phyloP scores from a whole-genome alignment of 306 rosid genomes.

The Medicago arabica region DNA sequence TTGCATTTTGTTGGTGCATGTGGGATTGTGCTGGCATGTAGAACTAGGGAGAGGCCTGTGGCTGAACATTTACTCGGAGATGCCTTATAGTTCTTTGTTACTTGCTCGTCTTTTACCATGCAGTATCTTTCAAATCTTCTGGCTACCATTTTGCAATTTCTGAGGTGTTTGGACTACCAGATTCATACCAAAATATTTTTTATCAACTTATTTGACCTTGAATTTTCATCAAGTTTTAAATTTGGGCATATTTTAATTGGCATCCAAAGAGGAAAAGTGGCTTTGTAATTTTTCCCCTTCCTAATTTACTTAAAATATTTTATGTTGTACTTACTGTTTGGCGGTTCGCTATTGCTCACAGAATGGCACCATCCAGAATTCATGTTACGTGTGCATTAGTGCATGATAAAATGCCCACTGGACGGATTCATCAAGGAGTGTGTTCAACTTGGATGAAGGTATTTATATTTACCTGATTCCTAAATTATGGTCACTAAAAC shows the following conservation, averaged over 20 bases:
- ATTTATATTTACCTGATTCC: slow-evolving; percentile 36
- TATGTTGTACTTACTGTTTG: slow-evolving; percentile 35
- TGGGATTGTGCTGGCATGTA: background rate
- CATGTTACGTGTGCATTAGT: slow-evolving; percentile 98
- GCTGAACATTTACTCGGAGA: slow-evolving; percentile 32
- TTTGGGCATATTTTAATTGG: slow-evolving; percentile 5
- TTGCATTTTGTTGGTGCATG: slow-evolving; percentile 28
- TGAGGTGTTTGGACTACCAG: background rate
- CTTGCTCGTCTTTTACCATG: slow-evolving; percentile 18
- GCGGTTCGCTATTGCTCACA: slow-evolving; percentile 48
- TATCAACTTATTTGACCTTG: background rate
- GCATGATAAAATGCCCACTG: slow-evolving; percentile 74
- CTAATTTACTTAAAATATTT: background rate
- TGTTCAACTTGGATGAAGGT: slow-evolving; percentile 99
- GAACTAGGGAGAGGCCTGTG: slow-evolving; percentile 23
- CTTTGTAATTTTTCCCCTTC: slow-evolving; percentile 11
- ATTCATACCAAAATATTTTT: slow-evolving; percentile 20
- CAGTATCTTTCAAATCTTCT: background rate
- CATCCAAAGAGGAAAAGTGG: slow-evolving; percentile 21
- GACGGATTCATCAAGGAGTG: slow-evolving; percentile 87
- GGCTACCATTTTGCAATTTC: slow-evolving; percentile 3
- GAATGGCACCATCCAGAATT: slow-evolving; percentile 82
- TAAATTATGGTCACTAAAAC: slow-evolving; percentile 7
- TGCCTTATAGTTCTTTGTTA: slow-evolving; percentile 14
- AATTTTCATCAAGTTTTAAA: background rate